A percentile compares a stretch with the other conserved stretches of the same genome.
phyloP scores from a whole-genome alignment of 495 filamentous ascomycete species.

The Tuber borchii region DNA sequence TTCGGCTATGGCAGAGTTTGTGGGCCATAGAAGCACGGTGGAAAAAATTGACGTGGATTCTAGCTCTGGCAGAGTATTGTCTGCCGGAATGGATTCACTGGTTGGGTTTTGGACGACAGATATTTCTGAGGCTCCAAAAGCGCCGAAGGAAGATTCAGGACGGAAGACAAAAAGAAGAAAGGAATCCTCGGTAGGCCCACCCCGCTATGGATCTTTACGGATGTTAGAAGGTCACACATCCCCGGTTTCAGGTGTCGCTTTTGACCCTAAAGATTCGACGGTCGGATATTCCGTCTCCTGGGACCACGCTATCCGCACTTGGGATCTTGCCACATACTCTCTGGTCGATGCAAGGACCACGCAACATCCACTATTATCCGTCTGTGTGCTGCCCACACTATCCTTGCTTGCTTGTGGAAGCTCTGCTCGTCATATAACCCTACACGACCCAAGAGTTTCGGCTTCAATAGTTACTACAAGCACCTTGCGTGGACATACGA shows the following conservation, averaged over 20 bases:
- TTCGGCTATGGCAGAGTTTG: slow-evolving; percentile 71
- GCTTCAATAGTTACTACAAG: slow-evolving; percentile 68
- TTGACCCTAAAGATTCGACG: slow-evolving; percentile 74
- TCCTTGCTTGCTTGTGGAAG: slow-evolving; percentile 78
- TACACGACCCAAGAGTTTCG: slow-evolving; percentile 77
- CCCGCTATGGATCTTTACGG: slow-evolving; percentile 72
- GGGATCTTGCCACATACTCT: slow-evolving; percentile 73
- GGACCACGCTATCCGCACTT: slow-evolving; percentile 83
- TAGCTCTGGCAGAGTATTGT: slow-evolving; percentile 67
- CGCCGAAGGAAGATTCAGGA: slow-evolving; percentile 59
- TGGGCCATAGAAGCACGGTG: slow-evolving; percentile 71
- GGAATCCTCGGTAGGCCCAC: slow-evolving; percentile 47
- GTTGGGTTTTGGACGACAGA: slow-evolving; percentile 78
- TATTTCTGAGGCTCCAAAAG: slow-evolving; percentile 64
- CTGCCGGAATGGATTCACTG: slow-evolving; percentile 70
- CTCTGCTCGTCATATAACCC: slow-evolving; percentile 74
- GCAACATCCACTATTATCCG: slow-evolving; percentile 68
- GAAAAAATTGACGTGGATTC: slow-evolving; percentile 72
- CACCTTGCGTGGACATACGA: slow-evolving; percentile 83
- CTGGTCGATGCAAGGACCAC: slow-evolving; percentile 74
- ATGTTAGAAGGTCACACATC: slow-evolving; percentile 64
- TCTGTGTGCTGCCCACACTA: slow-evolving; percentile 58
- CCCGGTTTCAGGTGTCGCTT: slow-evolving; percentile 67
- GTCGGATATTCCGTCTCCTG: slow-evolving; percentile 82
- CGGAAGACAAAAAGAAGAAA: slow-evolving; percentile 72